These are phyloP conservation scores for Zymoseptoria pseudotritici DNA, from an alignment of 2,329 filamentous ascomycete species.

Conservation along the genomic window DNA sequence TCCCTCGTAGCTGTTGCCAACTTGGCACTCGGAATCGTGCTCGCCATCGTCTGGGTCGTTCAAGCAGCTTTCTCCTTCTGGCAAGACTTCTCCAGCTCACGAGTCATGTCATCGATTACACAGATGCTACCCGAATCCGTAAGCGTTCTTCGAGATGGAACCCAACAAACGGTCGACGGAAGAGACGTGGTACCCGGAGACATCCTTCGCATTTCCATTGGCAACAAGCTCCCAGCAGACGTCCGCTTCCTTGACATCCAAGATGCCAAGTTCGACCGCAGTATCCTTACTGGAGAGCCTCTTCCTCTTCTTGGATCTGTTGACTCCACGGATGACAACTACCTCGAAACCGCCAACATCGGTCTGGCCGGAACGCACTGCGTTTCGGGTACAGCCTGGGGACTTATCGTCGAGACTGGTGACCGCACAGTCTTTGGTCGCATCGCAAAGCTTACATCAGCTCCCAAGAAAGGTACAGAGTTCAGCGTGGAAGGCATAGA, in stretches of 20 bases:
- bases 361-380: conserved; percentile 75
- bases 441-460: conserved; percentile 62
- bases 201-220: conserved; percentile 59
- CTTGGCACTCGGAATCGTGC: conserved; percentile 63
- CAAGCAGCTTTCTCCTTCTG: conserved; percentile 51
- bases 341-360: conserved; percentile 68
- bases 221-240: conserved; percentile 68
- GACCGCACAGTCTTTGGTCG: conserved; percentile 68
- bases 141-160: conserved; percentile 55
- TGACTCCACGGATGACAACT: conserved; percentile 63
- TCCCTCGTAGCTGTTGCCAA: conserved; percentile 56
- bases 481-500: too few species aligned
- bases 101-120: conserved; percentile 74
- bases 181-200: conserved; percentile 64
- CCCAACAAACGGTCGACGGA: conserved; percentile 30
- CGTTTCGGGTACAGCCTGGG: conserved; percentile 58
- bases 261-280: conserved; percentile 65
- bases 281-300: conserved; percentile 62
- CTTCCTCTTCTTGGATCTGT: conserved; percentile 56
- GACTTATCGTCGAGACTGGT: conserved; percentile 64
- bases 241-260: conserved; percentile 62
- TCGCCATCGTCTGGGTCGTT: conserved; percentile 61
- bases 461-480: conserved; percentile 46
- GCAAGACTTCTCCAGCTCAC: conserved; percentile 64
- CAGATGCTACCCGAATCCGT: conserved; percentile 72